phyloP scores from a whole-genome alignment of 768 basidiomycete species.

The Lentinula lateritia region DNA sequence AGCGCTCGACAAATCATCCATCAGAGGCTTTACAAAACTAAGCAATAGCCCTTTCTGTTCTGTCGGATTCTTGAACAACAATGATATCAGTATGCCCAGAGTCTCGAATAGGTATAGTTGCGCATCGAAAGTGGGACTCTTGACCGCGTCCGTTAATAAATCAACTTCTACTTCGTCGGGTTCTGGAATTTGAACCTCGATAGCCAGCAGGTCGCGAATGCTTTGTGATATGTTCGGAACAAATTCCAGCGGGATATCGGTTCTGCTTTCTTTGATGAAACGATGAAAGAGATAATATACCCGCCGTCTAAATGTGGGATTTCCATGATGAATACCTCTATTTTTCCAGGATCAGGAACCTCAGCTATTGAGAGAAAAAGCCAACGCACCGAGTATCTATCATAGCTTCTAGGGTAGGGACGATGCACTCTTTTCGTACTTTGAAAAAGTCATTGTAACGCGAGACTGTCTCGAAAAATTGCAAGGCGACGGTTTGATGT shows the following conservation, averaged over 20 bases:
- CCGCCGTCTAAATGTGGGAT: slow-evolving; percentile 64
- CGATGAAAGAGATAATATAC: slow-evolving; percentile 90
- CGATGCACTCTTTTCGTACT: slow-evolving; percentile 81
- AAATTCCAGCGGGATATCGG: slow-evolving; percentile 71
- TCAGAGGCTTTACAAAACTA: slow-evolving; percentile 76
- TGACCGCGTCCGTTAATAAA: slow-evolving; percentile 74
- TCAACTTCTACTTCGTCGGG: slow-evolving; percentile 69
- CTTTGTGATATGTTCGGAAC: slow-evolving; percentile 65
- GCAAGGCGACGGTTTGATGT: slow-evolving; percentile 77
- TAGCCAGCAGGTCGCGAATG: slow-evolving; percentile 70
- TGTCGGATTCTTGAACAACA: slow-evolving; percentile 61
- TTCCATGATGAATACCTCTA: slow-evolving; percentile 84
- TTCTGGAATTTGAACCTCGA: slow-evolving; percentile 74
- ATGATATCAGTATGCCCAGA: slow-evolving; percentile 75
- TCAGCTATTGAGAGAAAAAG: background rate
- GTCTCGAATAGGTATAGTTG: slow-evolving; percentile 96
- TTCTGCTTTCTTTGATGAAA: slow-evolving; percentile 80
- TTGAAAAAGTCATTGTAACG: slow-evolving; percentile 97
- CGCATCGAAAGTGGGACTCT: slow-evolving; percentile 73
- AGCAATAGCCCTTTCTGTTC: slow-evolving; percentile 66
- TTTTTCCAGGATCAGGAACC: slow-evolving; percentile 3
- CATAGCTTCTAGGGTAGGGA: slow-evolving; percentile 85
- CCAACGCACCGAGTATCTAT: slow-evolving; percentile 67
- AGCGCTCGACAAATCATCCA: slow-evolving; percentile 63
- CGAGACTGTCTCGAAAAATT: slow-evolving; percentile 90